These are phyloP conservation scores for Delphinella strobiligena DNA, from an alignment of 2,329 filamentous ascomycete species.

Conservation along the genomic window DNA sequence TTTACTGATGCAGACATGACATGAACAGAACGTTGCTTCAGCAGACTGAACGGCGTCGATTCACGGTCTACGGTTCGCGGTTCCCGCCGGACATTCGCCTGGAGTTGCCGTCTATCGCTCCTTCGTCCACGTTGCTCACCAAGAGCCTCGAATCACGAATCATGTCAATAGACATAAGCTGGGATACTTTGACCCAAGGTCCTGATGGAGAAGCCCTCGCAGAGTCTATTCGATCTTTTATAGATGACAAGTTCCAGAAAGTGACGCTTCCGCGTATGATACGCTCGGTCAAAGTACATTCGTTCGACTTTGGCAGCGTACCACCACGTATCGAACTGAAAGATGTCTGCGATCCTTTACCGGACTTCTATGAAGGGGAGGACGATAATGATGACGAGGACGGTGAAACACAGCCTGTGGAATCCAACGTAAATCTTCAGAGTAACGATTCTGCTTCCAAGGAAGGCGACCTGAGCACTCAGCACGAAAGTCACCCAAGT, in stretches of 20 bases:
- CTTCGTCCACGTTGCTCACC: neutral
- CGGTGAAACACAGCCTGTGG: no score
- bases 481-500: neutral
- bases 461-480: neutral
- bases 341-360: constrained; percentile 88
- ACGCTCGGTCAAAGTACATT: constrained; percentile 85
- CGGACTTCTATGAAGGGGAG: constrained; percentile 89
- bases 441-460: no score
- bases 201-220: constrained; percentile 77
- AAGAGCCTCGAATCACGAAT: constrained; percentile 3
- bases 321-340: constrained; percentile 83
- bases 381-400: constrained; percentile 43
- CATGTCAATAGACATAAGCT: constrained; percentile 98
- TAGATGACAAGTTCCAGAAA: constrained; percentile 91
- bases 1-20: no score
- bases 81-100: constrained; percentile 5
- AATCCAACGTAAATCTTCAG: no score
- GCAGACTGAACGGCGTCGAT: no score
- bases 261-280: constrained; percentile 90
- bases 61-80: no score
- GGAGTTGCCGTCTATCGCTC: constrained; percentile 3
- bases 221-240: constrained; percentile 78
- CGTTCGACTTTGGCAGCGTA: constrained; percentile 81
- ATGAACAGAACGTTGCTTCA: no score
- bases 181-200: constrained; percentile 82